Base-by-base conservation (phyloP, 495 filamentous ascomycete species). In the Saxophila tyrrhenica region DNA sequence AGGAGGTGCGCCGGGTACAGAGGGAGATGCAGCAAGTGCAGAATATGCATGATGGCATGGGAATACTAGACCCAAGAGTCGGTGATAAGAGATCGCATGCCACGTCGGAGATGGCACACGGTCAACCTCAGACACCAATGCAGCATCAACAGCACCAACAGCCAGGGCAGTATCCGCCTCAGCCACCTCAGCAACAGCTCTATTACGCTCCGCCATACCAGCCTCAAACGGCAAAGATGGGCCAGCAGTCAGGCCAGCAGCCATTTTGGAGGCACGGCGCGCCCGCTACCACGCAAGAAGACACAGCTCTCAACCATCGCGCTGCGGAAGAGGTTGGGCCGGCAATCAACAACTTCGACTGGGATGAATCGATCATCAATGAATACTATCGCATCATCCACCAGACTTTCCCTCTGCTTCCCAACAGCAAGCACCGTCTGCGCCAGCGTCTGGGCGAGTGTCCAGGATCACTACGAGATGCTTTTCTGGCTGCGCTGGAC, bases 351-450 rank as follows among this genome's bases (percentile, higher is more conserved):
- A 51, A 39, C 24, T 57, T 51, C 35, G 51, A 53, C 32, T 63
- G 58, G 61, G 58, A 60, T 38, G 61, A 63, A n/a, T 35, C 24
- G 3, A 59, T 62, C 11, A 48, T 64, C 13, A 49, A 56, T 20
- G 62, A 64, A 42, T 64, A 64, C 42, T 62, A 64, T 29, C 56
- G 60, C 21, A 70, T 77, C 25, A 80, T 94, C 17, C 87, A 94
- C 62, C 78, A 80, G 1, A 78, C 80, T 16, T 81, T 90, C 51
- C 89, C 89, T 0, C 70, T 94, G 2, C 75, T 95, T 16, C 78
- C 86, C 0, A 73, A 78, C 58, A 80, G 75, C 35, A 87, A 82
- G 59, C 72, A 75, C 35, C 73, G 78, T 5, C 73, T 89, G 2
- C 71, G 80, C 41, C 75, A 75, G 13, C 71, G 82, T 39, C 67